Evolutionary conservation across 805 yeast species (phyloP), one percentile per base, ranked within the genome.

Genomic region (Sugiyamaella mastotermitis): DNA sequence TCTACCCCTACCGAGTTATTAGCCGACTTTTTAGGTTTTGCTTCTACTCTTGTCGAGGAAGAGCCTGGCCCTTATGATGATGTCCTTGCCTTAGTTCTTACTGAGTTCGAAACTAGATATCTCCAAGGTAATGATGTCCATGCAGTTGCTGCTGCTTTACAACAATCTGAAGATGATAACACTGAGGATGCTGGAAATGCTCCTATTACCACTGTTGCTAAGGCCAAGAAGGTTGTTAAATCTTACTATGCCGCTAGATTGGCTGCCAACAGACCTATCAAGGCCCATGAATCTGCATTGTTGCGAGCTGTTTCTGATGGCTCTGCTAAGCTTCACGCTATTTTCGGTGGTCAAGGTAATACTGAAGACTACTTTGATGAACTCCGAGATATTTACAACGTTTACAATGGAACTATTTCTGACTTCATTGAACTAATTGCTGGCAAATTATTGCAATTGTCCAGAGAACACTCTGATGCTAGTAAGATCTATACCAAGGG

Each of bases 301-400:
- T 72, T 86, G 59, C 70, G 77, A 46, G 77, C 83, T 36, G 74
- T 74, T n/a, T 57, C 67, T 36, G 69, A 70, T 42, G 65, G 70
- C 29, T 64, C 71, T 35, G 84, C 88, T 31, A 68, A 71, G 44
- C 63, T 88, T 40, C 77, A 74, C 43, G 95, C 97, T 47, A 78
- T 92, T 51, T 92, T 90, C 55, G 98, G 99, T 60, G 99, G 99
- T 56, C 99, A 92, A 70, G 99, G 99, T 65, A 90, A 86, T 69
- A 80, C 94, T 37, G 97, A 92, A 59, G 97, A 92, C 61, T 92
- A 86, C 69, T 92, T 92, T 53, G 96, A 88, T 60, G 99, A 92
- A 69, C 75, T 92, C 59, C 79, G 95, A 61, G 94, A 86, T 49
- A 61, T 88, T 43, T 81, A 83, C 69, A 67, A 75, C 48, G 72